Evolutionary conservation across 768 basidiomycete species (phyloP).

Genomic region (Boletus eberwhitei): DNA sequence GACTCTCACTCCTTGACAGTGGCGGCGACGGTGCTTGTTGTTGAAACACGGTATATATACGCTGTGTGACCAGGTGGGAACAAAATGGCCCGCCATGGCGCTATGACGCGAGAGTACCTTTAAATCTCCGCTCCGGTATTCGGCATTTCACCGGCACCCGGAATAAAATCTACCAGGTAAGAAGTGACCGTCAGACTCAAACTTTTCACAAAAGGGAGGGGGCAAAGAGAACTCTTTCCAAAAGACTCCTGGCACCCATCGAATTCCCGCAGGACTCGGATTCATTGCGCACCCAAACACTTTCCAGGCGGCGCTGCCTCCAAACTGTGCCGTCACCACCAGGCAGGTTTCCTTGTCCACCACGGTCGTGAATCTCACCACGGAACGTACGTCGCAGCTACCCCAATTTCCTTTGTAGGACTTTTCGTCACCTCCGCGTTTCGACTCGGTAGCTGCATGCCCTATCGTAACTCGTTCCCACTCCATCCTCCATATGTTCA

Average conservation of each 20-base stretch:
- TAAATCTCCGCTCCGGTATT: slow-evolving; percentile 8
- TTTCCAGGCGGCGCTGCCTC: neutral
- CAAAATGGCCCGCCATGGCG: neutral
- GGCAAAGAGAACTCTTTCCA: too few relatives aligned
- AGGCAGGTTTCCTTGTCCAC: neutral
- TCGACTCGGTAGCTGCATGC: slow-evolving; percentile 11
- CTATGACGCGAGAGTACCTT: neutral
- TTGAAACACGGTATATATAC: too few relatives aligned
- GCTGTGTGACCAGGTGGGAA: too few relatives aligned
- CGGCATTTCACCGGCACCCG: neutral
- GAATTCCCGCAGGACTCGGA: too few relatives aligned
- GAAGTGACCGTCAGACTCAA: too few relatives aligned
- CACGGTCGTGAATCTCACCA: slow-evolving; percentile 10
- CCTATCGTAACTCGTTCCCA: slow-evolving; percentile 15
- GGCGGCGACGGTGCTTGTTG: too few relatives aligned
- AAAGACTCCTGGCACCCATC: too few relatives aligned
- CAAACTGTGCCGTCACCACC: neutral
- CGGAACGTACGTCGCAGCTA: too few relatives aligned
- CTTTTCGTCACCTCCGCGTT: neutral
- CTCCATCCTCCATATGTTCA: slow-evolving; percentile 2
- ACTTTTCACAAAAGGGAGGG: too few relatives aligned
- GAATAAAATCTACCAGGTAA: too few relatives aligned
- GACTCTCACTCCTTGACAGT: too few relatives aligned
- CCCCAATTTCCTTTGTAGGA: neutral
- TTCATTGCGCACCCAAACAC: too few relatives aligned